Evolutionary conservation across 176 grass and related monocot genomes (phyloP).

Genomic region (Leersia perrieri): DNA sequence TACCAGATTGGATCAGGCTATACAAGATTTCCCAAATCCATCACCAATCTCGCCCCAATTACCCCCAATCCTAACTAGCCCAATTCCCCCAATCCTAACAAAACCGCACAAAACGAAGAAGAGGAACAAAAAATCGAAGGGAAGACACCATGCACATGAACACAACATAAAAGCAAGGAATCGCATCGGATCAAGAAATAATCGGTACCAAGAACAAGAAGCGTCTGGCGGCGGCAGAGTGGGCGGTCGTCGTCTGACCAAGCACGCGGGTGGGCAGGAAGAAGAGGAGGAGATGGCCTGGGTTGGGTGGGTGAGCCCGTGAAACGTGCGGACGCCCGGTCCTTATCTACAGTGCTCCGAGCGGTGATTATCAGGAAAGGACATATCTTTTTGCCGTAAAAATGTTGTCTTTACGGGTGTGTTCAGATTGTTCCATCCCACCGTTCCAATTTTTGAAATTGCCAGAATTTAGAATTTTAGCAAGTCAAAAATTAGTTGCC

Average conservation of each 20-base stretch:
- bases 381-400: neutral
- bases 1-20: neutral
- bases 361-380: neutral
- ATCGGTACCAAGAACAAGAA: constrained; percentile 18
- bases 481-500: no score
- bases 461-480: no score
- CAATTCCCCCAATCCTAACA: neutral
- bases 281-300: neutral
- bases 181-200: neutral
- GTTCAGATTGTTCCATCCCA: no score
- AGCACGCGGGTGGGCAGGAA: neutral
- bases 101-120: neutral
- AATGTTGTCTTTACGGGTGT: no score
- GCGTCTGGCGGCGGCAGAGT: neutral
- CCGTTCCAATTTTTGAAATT: no score
- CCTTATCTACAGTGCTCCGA: neutral
- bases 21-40: neutral
- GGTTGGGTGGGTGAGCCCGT: no score
- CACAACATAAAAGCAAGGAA: neutral
- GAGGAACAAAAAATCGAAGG: neutral
- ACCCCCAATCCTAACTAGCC: neutral
- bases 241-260: neutral
- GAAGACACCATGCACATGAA: neutral
- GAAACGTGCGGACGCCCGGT: neutral
- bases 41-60: neutral